Evolutionary conservation across 108 stramenopile genomes (phyloP).

Genomic region (Pelagomonas calceolata): DNA sequence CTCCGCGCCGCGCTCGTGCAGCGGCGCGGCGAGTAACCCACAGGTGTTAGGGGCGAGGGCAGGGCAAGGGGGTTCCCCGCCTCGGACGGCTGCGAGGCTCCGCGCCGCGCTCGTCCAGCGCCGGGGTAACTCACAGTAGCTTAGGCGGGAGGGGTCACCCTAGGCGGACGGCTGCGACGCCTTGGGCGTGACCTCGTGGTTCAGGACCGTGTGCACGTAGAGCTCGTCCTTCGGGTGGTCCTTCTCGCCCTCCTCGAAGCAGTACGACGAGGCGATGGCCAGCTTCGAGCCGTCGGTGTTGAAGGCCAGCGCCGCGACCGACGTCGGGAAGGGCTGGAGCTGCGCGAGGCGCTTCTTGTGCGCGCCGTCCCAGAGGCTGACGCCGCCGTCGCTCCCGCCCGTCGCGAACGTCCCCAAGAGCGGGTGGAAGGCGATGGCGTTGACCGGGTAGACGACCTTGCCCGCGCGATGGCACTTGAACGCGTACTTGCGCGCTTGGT

Average conservation of each 20-base stretch:
- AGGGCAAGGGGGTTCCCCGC: too few relatives aligned
- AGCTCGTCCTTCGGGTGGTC: constrained; percentile 79
- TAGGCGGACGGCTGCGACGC: too few relatives aligned
- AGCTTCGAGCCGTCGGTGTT: constrained; percentile 57
- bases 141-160: too few relatives aligned
- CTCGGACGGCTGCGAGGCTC: too few relatives aligned
- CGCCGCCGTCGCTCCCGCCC: constrained; percentile 78
- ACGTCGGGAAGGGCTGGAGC: constrained; percentile 60
- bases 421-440: constrained; percentile 87
- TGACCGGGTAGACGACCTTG: constrained; percentile 89
- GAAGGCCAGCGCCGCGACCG: constrained; percentile 74
- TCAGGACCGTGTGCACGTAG: constrained; percentile 58
- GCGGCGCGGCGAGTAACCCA: too few relatives aligned
- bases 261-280: constrained; percentile 85
- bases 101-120: too few relatives aligned
- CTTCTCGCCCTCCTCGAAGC: constrained; percentile 92
- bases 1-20: too few relatives aligned
- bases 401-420: constrained; percentile 71
- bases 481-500: constrained; percentile 47
- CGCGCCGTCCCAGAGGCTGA: constrained; percentile 74
- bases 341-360: constrained; percentile 67
- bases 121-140: too few relatives aligned
- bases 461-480: constrained; percentile 93
- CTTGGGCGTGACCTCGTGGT: constrained; percentile 37
- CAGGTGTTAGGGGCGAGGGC: too few relatives aligned